These are phyloP conservation scores for Eucalyptus marginata DNA, from an alignment of 345 rosid species.

Conservation along the genomic window DNA sequence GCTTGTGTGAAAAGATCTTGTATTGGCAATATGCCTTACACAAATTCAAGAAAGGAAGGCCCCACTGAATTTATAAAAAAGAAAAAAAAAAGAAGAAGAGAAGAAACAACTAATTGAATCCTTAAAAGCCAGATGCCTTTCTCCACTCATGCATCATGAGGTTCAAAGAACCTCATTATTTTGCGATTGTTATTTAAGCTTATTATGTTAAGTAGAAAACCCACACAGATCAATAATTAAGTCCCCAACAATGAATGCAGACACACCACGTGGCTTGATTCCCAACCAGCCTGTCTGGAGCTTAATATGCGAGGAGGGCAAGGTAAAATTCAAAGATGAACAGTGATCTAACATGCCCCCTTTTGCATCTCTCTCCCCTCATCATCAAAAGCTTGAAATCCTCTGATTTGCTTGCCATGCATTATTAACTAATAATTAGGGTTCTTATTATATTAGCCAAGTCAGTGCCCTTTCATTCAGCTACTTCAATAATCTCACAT, in stretches of 20 bases:
- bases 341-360: slow-evolving; percentile 7
- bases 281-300: slow-evolving; percentile 18
- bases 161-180: not conserved
- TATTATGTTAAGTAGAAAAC: not conserved
- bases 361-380: not conserved
- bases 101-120: not conserved
- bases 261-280: slow-evolving; percentile 28
- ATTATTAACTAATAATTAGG: not conserved
- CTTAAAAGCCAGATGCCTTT: not conserved
- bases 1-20: not conserved
- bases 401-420: not conserved
- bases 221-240: not conserved
- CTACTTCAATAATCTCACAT: not conserved
- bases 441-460: not conserved
- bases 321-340: not conserved
- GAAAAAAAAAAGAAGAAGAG: too few relatives aligned
- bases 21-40: not conserved
- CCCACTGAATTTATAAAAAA: not conserved
- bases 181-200: not conserved
- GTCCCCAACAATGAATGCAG: not conserved
- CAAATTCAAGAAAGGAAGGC: not conserved
- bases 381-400: not conserved
- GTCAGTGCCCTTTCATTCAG: not conserved
- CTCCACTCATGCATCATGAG: not conserved
- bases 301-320: not conserved